Conservation (phyloP, 2,329 filamentous ascomycete species). For the Graphilbum ipis-grandicollis region DNA sequence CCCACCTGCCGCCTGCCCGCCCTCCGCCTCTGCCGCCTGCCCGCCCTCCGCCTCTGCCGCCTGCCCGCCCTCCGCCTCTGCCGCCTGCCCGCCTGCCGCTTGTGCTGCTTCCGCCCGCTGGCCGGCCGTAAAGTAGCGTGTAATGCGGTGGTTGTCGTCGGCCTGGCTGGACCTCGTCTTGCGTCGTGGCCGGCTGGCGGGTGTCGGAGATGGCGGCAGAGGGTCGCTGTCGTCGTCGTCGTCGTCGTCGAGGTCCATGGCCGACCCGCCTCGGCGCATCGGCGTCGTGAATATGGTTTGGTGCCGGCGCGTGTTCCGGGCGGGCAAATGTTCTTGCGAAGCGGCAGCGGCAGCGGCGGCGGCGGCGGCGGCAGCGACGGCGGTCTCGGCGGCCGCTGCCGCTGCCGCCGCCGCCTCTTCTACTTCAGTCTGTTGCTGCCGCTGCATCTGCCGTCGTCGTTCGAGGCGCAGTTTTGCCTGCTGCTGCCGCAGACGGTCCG, state of each 20-base stretch:
- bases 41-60: no score
- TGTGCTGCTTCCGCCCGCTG: background rate
- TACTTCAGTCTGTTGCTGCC: no score
- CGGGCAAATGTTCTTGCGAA: no score
- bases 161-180: background rate
- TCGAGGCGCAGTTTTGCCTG: background rate
- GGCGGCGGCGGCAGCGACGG: no score
- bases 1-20: background rate
- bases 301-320: no score
- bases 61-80: no score
- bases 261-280: background rate
- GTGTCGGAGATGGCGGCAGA: constrained; percentile 3
- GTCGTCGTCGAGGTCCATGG: background rate
- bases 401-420: no score
- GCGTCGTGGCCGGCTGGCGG: background rate
- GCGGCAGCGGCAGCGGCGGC: no score
- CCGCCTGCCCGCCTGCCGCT: background rate
- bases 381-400: no score
- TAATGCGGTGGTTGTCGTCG: constrained; percentile 4
- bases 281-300: constrained; percentile 7
- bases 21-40: no score
- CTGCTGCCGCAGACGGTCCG: background rate
- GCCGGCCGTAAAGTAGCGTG: constrained; percentile 5
- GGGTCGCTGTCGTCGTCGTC: background rate
- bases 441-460: background rate